Percentiles rank a stretch among this genome's conserved stretches.
Evolutionary conservation across 176 grass and related monocot species (phyloP).

Genomic region (Bromus sterilis): DNA sequence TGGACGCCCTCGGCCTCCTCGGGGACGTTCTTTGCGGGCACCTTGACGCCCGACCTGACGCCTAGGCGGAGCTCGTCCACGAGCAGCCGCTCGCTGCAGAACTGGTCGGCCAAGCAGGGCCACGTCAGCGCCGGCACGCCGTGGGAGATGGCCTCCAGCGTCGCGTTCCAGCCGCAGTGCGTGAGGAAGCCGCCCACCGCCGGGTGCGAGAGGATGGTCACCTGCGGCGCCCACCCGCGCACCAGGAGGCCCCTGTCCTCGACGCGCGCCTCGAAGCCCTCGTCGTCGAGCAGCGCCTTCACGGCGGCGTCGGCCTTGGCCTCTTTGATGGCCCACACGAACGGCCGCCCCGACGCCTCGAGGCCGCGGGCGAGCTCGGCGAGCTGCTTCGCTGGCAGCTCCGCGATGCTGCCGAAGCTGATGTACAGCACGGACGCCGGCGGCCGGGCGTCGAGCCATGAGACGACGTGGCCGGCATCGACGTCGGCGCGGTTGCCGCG

Average conservation of each 20-base stretch:
- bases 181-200: conserved; percentile 44
- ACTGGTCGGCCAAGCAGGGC: conserved; percentile 46
- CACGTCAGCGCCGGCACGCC: conserved; percentile 59
- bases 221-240: conserved; percentile 47
- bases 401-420: conserved; percentile 43
- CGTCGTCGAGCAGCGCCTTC: conserved; percentile 22
- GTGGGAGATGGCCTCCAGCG: conserved; percentile 30
- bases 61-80: conserved; percentile 52
- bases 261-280: conserved; percentile 44
- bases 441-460: conserved; percentile 36
- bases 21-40: conserved; percentile 6
- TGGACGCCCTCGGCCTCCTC: conserved; percentile 1
- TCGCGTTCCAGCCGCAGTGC: conserved; percentile 67
- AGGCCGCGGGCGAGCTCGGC: conserved; percentile 28
- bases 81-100: conserved; percentile 46
- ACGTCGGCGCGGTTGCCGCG: conserved; percentile 25
- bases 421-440: conserved; percentile 39
- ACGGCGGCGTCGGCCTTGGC: conserved; percentile 19
- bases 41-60: conserved; percentile 31
- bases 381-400: conserved; percentile 15
- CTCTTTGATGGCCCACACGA: conserved; percentile 56
- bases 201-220: conserved; percentile 45
- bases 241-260: conserved; percentile 37
- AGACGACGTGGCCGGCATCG: not conserved
- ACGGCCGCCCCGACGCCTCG: conserved; percentile 35